Evolutionary conservation across 148 eudicot species (phyloP).

Genomic region (Nepenthes mirabilis): DNA sequence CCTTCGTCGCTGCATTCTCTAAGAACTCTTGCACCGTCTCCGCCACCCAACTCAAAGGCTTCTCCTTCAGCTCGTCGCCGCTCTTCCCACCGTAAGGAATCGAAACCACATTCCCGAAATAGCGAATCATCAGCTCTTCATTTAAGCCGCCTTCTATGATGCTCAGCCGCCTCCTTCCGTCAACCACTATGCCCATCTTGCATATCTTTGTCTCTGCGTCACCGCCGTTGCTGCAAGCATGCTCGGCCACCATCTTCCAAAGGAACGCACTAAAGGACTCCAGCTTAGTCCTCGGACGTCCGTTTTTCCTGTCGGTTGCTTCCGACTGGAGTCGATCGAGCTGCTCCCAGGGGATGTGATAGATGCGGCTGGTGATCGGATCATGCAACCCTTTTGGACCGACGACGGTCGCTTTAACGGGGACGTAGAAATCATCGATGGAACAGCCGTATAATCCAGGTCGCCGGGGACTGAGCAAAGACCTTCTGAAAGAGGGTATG

Average conservation of each 20-base stretch:
- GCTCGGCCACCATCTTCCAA: slow-evolving; percentile 43
- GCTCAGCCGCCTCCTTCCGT: slow-evolving; percentile 43
- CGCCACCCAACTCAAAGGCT: slow-evolving; percentile 26
- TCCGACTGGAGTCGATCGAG: slow-evolving; percentile 21
- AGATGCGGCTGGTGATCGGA: slow-evolving; percentile 39
- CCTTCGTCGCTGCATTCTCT: slow-evolving; percentile 21
- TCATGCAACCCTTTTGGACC: background rate
- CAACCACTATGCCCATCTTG: slow-evolving; percentile 59
- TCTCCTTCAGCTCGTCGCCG: slow-evolving; percentile 17
- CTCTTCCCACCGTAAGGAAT: slow-evolving; percentile 38
- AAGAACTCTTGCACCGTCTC: slow-evolving; percentile 31
- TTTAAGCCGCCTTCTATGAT: slow-evolving; percentile 13
- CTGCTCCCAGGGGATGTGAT: slow-evolving; percentile 23
- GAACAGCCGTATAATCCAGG: slow-evolving; percentile 16
- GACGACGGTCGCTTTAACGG: slow-evolving; percentile 12
- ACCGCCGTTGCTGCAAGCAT: slow-evolving; percentile 9
- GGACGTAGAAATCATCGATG: slow-evolving; percentile 28
- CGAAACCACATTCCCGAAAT: slow-evolving; percentile 61
- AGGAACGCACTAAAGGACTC: slow-evolving; percentile 52
- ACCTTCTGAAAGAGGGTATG: slow-evolving; percentile 35
- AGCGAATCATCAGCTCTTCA: slow-evolving; percentile 11
- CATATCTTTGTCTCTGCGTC: slow-evolving; percentile 10
- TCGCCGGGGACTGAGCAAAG: slow-evolving; percentile 36
- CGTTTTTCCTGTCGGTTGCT: slow-evolving; percentile 8
- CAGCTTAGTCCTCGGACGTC: slow-evolving; percentile 22